Evolutionary conservation across 2,329 filamentous ascomycete species (phyloP), one percentile per base, ranked within the genome.

Genomic region (Cadophora sp.): DNA sequence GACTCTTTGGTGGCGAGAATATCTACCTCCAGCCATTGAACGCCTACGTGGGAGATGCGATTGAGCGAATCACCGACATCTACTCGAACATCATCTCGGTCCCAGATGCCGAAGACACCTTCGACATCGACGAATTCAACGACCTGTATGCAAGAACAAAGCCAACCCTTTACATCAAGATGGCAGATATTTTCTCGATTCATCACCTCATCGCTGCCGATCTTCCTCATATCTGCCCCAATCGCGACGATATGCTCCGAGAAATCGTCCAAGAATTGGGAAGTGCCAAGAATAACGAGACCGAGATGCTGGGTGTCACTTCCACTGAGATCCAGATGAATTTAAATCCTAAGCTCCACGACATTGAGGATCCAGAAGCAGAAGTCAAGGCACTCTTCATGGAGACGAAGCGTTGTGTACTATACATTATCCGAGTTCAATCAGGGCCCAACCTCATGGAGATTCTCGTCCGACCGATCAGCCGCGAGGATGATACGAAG

Each of bases 51-150:
- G 88, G 86, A 20, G 93, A 97, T 68, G 94, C 94, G 0, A 89
- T 97, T 59, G 89, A 93, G 73, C 87, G 94, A 27, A 83, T 97
- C 66, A 86, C 87, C 39, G 86, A 91, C 14, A 93, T 96, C 53
- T 92, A 92, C 80, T 86, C 85, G 55, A 87, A 91, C 41, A 80
- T 98, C 68, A 93, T 99, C 72, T 88, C 91, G 14, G 92, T 98
- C 14, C 89, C 91, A 16, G 91, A 96, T 74, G 92, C 93, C 0
- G 96, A 99, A 79, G 86, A 88, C 62, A 96, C 96, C 27, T 99
- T 98, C 76, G 94, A 98, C 79, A 97, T 99, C 77, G 96, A 99
- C 77, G 96, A 98, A 78, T 99, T 96, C 86, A 98, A 97, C 77
- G 96, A 99, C 76, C 85, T 99, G 7, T 98, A 98, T 77, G 92